These are phyloP conservation scores for Phytophthora pseudosyringae DNA, from an alignment of 352 stramenopile genomes.

Conservation along the genomic window DNA sequence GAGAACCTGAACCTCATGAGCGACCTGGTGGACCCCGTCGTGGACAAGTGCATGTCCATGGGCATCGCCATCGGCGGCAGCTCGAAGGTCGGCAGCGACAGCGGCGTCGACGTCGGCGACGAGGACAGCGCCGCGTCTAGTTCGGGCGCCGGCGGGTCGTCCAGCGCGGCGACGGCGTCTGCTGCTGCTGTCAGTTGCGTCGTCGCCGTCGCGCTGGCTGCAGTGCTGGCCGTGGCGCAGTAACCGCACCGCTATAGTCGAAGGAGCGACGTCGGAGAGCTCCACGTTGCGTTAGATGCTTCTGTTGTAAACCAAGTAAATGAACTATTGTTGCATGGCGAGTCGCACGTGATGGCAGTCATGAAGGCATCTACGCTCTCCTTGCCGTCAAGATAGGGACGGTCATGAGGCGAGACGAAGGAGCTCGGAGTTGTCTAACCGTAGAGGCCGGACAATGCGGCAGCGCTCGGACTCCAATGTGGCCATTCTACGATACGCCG, in stretches of 20 bases:
- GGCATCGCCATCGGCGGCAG: constrained; percentile 37
- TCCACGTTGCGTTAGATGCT: constrained; percentile 7
- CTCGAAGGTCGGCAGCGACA: constrained; percentile 26
- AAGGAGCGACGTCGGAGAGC: neutral
- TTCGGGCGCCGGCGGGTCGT: constrained; percentile 28
- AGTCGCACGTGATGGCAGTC: too few relatives aligned
- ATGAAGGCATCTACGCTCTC: too few relatives aligned
- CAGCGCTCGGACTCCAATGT: neutral
- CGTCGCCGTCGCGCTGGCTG: neutral
- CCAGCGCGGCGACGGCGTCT: constrained; percentile 5
- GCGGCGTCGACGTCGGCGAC: constrained; percentile 27
- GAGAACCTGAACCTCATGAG: constrained; percentile 48
- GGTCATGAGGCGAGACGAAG: neutral
- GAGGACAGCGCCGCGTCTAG: constrained; percentile 21
- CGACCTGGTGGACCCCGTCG: constrained; percentile 48
- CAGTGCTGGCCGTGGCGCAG: neutral
- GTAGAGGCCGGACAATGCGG: too few relatives aligned
- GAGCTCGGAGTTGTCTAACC: neutral
- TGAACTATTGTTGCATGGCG: neutral
- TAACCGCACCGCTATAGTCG: neutral
- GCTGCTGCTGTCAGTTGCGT: neutral
- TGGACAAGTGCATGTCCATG: constrained; percentile 41
- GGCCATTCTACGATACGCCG: constrained; percentile 10
- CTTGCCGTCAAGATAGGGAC: constrained; percentile 1
- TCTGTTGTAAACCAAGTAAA: constrained; percentile 6